Percentiles rank a stretch among this genome's conserved stretches.
Evolutionary conservation across 495 filamentous ascomycete genomes (phyloP).

Genomic region (Staphylotrichum longicolle): DNA sequence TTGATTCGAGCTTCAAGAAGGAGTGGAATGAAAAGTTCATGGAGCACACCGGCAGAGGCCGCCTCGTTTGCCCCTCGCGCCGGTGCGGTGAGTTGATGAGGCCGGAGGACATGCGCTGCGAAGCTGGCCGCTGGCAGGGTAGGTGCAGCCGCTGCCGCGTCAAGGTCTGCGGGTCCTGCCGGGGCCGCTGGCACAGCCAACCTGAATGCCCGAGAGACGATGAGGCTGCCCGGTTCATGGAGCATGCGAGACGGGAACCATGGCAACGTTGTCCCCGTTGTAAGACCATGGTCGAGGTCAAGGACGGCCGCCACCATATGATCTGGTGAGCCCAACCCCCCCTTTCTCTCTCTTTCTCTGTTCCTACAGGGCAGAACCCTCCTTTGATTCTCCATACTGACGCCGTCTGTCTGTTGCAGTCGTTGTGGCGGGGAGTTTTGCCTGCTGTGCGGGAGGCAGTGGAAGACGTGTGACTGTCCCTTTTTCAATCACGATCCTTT

Average conservation of each 20-base stretch:
- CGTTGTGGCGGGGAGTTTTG: slow-evolving; percentile 80
- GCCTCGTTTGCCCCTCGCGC: slow-evolving; percentile 68
- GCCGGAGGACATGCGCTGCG: slow-evolving; percentile 59
- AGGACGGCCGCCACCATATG: slow-evolving; percentile 83
- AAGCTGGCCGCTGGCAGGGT: slow-evolving; percentile 52
- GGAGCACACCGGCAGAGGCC: slow-evolving; percentile 70
- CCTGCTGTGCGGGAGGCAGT: slow-evolving; percentile 72
- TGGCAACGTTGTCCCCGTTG: slow-evolving; percentile 78
- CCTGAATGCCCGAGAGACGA: slow-evolving; percentile 70
- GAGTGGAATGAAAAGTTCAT: slow-evolving; percentile 74
- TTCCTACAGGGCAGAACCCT: background rate
- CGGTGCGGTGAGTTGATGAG: slow-evolving; percentile 75
- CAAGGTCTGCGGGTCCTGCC: slow-evolving; percentile 71
- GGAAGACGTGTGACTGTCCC: slow-evolving; percentile 80
- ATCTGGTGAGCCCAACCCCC: slow-evolving; percentile 58
- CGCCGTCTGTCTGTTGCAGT: slow-evolving; percentile 36
- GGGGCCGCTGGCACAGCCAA: slow-evolving; percentile 66
- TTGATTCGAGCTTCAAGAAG: slow-evolving; percentile 68
- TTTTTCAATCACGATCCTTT: slow-evolving; percentile 69
- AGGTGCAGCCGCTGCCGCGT: slow-evolving; percentile 66
- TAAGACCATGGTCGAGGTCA: slow-evolving; percentile 70
- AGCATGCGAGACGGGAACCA: slow-evolving; percentile 66
- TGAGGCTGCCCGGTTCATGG: slow-evolving; percentile 60
- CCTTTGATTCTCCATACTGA: background rate
- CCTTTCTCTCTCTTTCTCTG: background rate